Evolutionary conservation across 129 eudicot species (phyloP), one percentile per base, ranked within the genome.

Genomic region (Centrapalus pauciflorus): DNA sequence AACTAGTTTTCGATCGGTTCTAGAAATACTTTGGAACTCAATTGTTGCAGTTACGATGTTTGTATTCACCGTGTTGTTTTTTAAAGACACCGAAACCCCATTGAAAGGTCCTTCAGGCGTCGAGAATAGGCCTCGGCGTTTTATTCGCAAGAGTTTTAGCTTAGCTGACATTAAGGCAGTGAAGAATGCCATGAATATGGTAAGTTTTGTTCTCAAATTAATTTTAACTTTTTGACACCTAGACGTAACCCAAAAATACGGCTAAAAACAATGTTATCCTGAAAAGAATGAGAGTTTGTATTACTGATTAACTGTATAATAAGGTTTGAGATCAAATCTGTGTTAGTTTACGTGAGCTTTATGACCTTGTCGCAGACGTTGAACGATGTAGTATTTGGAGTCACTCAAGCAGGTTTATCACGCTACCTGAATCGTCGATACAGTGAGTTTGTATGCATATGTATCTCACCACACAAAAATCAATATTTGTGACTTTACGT

Each of bases 301-400:
- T n/a, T n/a, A n/a, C n/a, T 41, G n/a, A 12, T 20, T 2, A 23
- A 7, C 10, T 20, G 4, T 52, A 17, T 16, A 5, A 52, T 9
- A 13, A 5, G 9, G 27, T 13, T 34, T 50, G 61, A 33, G 10
- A 67, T 50, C 3, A 1, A 24, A 67, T n/a, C 7, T 13, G 28
- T 68, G 8, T 14, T 41, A 4, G 2, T 41, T 28, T 41, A 40
- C 4, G 5, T 69, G 1, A 24, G 2, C 11, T 11, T 5, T 17
- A 66, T 28, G 24, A 46, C 6, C 32, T 28, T 46, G 16, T 65
- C 48, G 67, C 64, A 82, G 84, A 82, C 84, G 11, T 6, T 79
- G 33, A 82, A 82, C 33, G 87, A 82, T 20, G 84, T 82, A 10
- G 79, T 79, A 10, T 68, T 82, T 34, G 87, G 83, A 69, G 79